These are phyloP conservation scores for Hypericum perforatum DNA, from an alignment of 345 rosid species.

Conservation along the genomic window DNA sequence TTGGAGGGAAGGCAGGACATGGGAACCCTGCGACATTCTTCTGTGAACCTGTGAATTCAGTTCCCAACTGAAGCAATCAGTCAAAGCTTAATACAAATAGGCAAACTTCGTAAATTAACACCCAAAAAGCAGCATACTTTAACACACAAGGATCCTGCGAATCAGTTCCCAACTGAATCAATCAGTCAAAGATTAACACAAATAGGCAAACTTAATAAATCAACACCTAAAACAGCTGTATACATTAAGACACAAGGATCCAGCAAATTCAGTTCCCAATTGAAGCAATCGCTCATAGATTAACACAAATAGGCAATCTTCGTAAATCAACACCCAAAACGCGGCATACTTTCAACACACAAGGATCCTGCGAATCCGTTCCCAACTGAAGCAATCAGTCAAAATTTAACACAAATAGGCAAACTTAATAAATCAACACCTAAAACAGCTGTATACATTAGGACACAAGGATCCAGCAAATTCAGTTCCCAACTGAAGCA, in stretches of 20 bases:
- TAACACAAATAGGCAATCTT: constrained; percentile 21
- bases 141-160: too few species aligned
- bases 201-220: constrained; percentile 31
- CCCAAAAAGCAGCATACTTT: too few species aligned
- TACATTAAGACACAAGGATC: too few species aligned
- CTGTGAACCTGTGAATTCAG: constrained; percentile 29
- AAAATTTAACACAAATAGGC: constrained; percentile 23
- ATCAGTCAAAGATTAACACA: constrained; percentile 21
- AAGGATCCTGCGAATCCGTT: too few species aligned
- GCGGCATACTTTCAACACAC: too few species aligned
- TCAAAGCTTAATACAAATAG: constrained; percentile 18
- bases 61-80: constrained; percentile 19
- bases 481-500: constrained; percentile 17
- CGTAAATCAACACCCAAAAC: too few species aligned
- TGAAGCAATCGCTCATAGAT: constrained; percentile 18
- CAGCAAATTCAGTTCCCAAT: constrained; percentile 23
- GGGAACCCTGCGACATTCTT: constrained; percentile 43
- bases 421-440: too few species aligned
- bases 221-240: too few species aligned
- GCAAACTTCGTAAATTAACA: constrained; percentile 12
- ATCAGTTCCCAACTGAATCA: constrained; percentile 14
- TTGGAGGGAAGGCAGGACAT: constrained; percentile 42
- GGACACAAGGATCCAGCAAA: too few species aligned
- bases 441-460: too few species aligned
- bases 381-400: constrained; percentile 19